Evolutionary conservation across 805 yeast species (phyloP).

Genomic region (Lipomyces spencermartinsiae): DNA sequence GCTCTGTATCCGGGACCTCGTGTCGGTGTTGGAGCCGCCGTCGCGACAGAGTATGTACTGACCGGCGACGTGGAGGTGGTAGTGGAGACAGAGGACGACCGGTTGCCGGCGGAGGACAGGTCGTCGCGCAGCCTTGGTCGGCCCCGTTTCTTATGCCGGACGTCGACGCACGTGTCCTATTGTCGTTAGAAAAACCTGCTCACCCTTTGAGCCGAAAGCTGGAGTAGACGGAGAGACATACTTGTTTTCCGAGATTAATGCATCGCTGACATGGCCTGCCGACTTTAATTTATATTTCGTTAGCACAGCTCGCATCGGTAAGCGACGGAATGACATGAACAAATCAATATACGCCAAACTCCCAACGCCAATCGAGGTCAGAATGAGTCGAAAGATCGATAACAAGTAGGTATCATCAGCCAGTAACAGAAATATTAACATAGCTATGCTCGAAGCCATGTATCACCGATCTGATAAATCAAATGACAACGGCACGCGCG

Average conservation of each 20-base stretch:
- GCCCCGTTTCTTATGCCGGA: constrained; percentile 32
- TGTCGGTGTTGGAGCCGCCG: not conserved
- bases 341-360: not conserved
- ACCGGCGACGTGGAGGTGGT: not conserved
- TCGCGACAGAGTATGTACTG: not conserved
- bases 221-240: not conserved
- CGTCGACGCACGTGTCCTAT: constrained; percentile 26
- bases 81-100: not conserved
- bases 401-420: too few relatives aligned
- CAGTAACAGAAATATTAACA: too few relatives aligned
- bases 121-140: constrained; percentile 25
- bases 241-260: constrained; percentile 22
- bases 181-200: not conserved
- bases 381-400: too few relatives aligned
- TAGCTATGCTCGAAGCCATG: too few relatives aligned
- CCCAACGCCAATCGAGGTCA: not conserved
- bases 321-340: not conserved
- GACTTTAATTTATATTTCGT: not conserved
- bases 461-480: too few relatives aligned
- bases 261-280: constrained; percentile 31
- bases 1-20: not conserved
- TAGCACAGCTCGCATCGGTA: not conserved
- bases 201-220: not conserved
- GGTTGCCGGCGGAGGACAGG: not conserved
- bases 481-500: too few relatives aligned